Conservation (phyloP, 1,284 basidiomycete species). For the Agaricales sp. region DNA sequence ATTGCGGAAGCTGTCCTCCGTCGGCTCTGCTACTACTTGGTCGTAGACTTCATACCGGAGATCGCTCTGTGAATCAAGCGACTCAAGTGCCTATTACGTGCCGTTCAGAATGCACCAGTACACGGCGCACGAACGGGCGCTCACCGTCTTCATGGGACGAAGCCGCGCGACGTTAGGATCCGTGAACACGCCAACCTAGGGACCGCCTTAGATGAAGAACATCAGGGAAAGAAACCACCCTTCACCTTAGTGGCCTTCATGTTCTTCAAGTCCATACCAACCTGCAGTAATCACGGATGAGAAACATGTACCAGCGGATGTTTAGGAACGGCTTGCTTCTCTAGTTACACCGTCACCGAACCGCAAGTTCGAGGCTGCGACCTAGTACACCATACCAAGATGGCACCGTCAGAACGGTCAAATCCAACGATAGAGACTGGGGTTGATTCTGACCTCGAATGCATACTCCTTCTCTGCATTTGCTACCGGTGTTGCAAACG, state of each 20-base stretch:
- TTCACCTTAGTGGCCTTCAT: conserved; percentile 74
- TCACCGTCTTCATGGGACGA: conserved; percentile 72
- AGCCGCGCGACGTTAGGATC: conserved; percentile 81
- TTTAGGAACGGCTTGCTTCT: not conserved
- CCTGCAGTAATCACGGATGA: conserved; percentile 39
- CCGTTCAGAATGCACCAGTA: conserved; percentile 1
- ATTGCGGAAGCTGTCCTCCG: conserved; percentile 78
- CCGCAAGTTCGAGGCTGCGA: conserved; percentile 84
- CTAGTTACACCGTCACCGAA: conserved; percentile 82
- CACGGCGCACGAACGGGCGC: conserved; percentile 15
- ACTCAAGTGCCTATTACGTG: conserved; percentile 54
- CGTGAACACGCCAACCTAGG: conserved; percentile 87
- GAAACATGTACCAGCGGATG: not conserved
- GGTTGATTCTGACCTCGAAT: conserved; percentile 74
- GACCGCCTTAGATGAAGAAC: conserved; percentile 14
- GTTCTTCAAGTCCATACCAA: conserved; percentile 91
- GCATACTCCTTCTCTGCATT: conserved; percentile 84
- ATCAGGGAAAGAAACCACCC: conserved; percentile 5
- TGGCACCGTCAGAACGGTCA: conserved; percentile 8
- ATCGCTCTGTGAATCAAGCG: conserved; percentile 62
- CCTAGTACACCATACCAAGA: conserved; percentile 35
- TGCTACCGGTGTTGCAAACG: conserved; percentile 80
- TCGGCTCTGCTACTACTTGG: conserved; percentile 82
- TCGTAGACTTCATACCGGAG: conserved; percentile 83
- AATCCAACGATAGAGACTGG: too few relatives aligned